Conservation (phyloP, 805 yeast species). For the Yarrowia alimentaria region DNA sequence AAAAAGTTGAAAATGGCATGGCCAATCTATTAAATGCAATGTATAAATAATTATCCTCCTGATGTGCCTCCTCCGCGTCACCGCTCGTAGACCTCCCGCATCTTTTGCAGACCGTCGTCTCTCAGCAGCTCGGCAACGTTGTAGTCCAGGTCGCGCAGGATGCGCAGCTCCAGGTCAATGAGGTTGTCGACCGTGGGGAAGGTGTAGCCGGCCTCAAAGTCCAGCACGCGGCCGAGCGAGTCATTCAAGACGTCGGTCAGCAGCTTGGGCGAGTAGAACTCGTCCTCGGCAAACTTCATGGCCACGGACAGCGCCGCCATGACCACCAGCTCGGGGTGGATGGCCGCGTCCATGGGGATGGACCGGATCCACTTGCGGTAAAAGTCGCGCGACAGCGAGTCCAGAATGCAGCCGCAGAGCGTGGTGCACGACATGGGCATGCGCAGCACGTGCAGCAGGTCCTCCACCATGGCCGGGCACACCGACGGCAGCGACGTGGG, state of each 20-base stretch:
- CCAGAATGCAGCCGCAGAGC: slow-evolving; percentile 11
- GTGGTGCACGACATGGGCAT: slow-evolving; percentile 1
- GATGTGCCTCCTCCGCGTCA: too few relatives aligned
- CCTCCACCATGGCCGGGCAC: neutral
- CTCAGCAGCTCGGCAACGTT: slow-evolving; percentile 23
- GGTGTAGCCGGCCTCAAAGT: neutral
- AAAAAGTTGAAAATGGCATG: too few relatives aligned
- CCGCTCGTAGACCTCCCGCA: too few relatives aligned
- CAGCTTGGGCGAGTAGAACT: slow-evolving; percentile 12
- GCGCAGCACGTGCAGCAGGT: neutral
- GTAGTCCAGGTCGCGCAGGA: slow-evolving; percentile 29
- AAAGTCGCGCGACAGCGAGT: slow-evolving; percentile 30
- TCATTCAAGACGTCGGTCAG: slow-evolving; percentile 12
- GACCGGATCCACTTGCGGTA: slow-evolving; percentile 29
- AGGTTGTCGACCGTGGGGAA: slow-evolving; percentile 23
- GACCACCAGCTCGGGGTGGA: slow-evolving; percentile 30
- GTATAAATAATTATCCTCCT: too few relatives aligned
- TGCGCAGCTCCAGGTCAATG: slow-evolving; percentile 22
- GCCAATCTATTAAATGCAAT: too few relatives aligned
- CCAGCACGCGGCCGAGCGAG: slow-evolving; percentile 8
- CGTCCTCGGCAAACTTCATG: slow-evolving; percentile 31
- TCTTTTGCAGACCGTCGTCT: too few relatives aligned
- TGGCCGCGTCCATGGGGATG: slow-evolving; percentile 28
- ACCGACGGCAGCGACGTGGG: slow-evolving; percentile 12
- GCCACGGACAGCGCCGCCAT: slow-evolving; percentile 28